Percentiles rank a stretch among this genome's conserved stretches.
These are phyloP conservation scores for Sugiyamaella lignohabitans DNA, from an alignment of 805 yeast genomes.

Conservation along the genomic window DNA sequence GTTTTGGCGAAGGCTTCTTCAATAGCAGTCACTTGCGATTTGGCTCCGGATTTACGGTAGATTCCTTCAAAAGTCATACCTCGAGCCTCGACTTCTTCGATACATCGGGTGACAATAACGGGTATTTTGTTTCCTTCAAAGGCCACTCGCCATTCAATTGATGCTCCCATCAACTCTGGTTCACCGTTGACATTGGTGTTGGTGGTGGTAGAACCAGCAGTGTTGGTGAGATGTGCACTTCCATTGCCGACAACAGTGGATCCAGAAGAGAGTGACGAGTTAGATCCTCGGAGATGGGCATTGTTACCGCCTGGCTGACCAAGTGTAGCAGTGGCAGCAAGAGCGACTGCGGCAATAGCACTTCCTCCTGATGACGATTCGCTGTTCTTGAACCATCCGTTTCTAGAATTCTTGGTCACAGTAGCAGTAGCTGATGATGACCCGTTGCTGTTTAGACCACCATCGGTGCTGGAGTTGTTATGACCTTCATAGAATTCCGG, in stretches of 20 bases:
- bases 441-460: neutral
- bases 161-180: conserved; percentile 39
- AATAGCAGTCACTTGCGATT: conserved; percentile 52
- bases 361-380: neutral
- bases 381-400: conserved; percentile 19
- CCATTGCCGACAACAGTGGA: neutral
- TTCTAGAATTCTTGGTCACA: conserved; percentile 1
- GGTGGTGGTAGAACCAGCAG: conserved; percentile 1
- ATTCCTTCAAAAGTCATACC: conserved; percentile 81
- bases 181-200: conserved; percentile 4
- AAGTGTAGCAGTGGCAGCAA: conserved; percentile 4
- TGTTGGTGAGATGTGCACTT: conserved; percentile 1
- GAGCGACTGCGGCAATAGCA: conserved; percentile 1
- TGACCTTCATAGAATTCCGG: conserved; percentile 2
- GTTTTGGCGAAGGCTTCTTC: conserved; percentile 35
- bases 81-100: conserved; percentile 67
- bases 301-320: conserved; percentile 2
- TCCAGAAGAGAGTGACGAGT: neutral
- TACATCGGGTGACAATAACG: conserved; percentile 60
- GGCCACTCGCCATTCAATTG: conserved; percentile 57
- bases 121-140: conserved; percentile 65
- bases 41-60: conserved; percentile 83
- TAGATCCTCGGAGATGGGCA: neutral
- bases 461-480: neutral
- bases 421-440: neutral